A percentile compares a stretch with the other conserved stretches of the same genome.
phyloP scores from a whole-genome alignment of 2,329 filamentous ascomycete species.

The Pyrenochaeta sp. region DNA sequence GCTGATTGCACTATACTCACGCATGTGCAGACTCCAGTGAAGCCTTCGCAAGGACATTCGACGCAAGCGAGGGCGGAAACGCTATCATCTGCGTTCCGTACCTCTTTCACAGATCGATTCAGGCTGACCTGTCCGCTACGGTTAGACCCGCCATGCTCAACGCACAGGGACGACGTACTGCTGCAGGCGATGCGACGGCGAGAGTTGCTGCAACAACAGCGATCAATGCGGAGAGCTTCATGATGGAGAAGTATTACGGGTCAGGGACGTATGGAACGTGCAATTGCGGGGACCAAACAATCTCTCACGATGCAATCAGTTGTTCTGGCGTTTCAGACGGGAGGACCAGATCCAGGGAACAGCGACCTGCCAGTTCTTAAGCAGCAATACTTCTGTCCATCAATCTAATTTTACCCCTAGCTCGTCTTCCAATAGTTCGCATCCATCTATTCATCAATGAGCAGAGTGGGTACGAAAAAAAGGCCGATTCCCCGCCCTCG shows the following conservation, averaged over 20 bases:
- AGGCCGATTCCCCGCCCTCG: conserved; percentile 29
- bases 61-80: conserved; percentile 21
- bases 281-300: background rate
- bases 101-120: conserved; percentile 25
- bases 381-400: conserved; percentile 18
- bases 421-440: conserved; percentile 5
- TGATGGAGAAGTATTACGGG: conserved; percentile 10
- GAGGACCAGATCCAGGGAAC: background rate
- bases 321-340: background rate
- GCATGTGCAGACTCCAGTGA: conserved; percentile 29
- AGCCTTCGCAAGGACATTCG: conserved; percentile 37
- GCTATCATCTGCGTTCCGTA: conserved; percentile 20
- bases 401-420: conserved; percentile 22
- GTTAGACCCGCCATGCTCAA: background rate
- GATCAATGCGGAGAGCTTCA: conserved; percentile 38
- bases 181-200: conserved; percentile 34
- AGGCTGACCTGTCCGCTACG: conserved; percentile 27
- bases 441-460: conserved; percentile 13
- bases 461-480: conserved; percentile 21
- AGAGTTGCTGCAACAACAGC: conserved; percentile 25
- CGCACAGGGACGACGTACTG: conserved; percentile 18
- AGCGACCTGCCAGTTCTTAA: conserved; percentile 15
- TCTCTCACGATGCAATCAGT: background rate
- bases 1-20: conserved; percentile 18
- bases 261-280: background rate